phyloP scores from a whole-genome alignment of 176 grass and related monocot genomes.

The Lolium perenne region DNA sequence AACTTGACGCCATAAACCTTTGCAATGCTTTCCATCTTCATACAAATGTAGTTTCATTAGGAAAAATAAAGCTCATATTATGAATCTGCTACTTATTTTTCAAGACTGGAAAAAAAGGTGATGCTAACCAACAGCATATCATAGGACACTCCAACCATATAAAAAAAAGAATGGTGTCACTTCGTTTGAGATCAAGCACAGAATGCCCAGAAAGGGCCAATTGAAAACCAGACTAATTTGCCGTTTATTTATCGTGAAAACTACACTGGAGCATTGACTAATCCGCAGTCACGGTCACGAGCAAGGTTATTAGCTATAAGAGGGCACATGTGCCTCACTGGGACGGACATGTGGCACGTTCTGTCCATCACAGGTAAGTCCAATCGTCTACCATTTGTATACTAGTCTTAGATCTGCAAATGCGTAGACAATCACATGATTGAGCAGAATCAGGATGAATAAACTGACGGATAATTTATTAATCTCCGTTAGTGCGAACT shows the following conservation, averaged over 20 bases:
- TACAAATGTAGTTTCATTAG: constrained; percentile 8
- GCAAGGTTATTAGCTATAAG: not conserved
- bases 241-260: not conserved
- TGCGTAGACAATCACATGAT: not conserved
- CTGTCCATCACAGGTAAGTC: constrained; percentile 8
- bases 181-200: not conserved
- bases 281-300: not conserved
- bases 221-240: not conserved
- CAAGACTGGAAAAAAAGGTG: not conserved
- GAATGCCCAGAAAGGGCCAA: not conserved
- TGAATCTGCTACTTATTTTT: not conserved
- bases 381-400: not conserved
- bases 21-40: constrained; percentile 75
- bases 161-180: not conserved
- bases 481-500: no score
- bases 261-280: not conserved
- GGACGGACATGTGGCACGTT: constrained; percentile 16
- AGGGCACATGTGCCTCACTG: constrained; percentile 23
- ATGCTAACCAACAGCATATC: no score
- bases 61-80: not conserved
- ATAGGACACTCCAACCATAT: no score
- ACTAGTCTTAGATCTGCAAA: constrained; percentile 12
- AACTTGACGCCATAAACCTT: constrained; percentile 68
- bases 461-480: not conserved
- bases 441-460: not conserved